Conservation (phyloP, 192 early-diverging fungal genomes). For the Gamsiella multidivaricata region DNA sequence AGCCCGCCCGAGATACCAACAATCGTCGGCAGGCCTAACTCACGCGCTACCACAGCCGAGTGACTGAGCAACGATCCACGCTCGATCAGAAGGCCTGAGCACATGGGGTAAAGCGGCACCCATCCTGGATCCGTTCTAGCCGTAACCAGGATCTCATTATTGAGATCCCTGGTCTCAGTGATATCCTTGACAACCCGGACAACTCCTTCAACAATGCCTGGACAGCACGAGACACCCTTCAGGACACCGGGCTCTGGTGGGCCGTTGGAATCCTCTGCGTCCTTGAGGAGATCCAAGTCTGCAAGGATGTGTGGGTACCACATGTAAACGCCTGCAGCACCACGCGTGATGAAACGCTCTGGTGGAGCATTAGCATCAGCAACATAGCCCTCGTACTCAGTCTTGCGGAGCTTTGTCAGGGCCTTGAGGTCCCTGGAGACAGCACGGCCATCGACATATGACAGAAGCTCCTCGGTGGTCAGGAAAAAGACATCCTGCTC, state of each 20-base stretch:
- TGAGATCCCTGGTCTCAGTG: constrained; percentile 33
- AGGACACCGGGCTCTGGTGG: constrained; percentile 51
- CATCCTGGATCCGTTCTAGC: constrained; percentile 56
- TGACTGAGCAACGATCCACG: constrained; percentile 55
- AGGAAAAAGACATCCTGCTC: constrained; percentile 47
- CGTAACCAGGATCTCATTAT: constrained; percentile 52
- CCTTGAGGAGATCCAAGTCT: constrained; percentile 49
- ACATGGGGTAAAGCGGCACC: constrained; percentile 57
- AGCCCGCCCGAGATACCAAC: constrained; percentile 56
- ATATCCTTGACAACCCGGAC: constrained; percentile 53
- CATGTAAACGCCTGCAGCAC: constrained; percentile 49
- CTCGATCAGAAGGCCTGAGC: constrained; percentile 54
- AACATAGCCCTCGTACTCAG: constrained; percentile 34
- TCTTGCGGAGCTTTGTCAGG: constrained; percentile 38
- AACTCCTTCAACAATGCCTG: constrained; percentile 51
- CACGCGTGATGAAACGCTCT: constrained; percentile 47
- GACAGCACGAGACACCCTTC: constrained; percentile 50
- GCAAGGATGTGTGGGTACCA: constrained; percentile 54
- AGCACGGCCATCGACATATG: constrained; percentile 48
- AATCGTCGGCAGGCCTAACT: constrained; percentile 57
- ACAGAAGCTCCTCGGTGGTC: constrained; percentile 42
- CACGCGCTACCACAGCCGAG: constrained; percentile 57
- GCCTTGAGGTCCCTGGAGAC: constrained; percentile 52
- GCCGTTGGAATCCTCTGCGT: constrained; percentile 41
- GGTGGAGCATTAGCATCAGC: constrained; percentile 46